Base-by-base conservation (phyloP, 176 grass and related monocot species). In the Triticum urartu region DNA sequence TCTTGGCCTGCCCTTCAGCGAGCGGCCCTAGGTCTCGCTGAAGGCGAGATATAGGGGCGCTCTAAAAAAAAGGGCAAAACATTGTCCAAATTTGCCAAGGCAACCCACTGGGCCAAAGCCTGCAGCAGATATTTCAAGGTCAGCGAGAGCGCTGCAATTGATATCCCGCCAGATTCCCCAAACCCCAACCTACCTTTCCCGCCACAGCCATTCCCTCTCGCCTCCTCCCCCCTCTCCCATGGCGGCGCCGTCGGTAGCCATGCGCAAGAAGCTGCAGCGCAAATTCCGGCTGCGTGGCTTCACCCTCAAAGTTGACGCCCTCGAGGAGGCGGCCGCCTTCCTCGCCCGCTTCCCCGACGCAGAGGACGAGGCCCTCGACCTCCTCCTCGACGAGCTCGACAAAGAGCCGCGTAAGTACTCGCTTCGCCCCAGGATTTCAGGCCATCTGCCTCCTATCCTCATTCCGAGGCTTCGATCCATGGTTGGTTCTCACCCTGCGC, bases 361-460 rank as follows among this genome's bases (percentile, higher is more conserved):
- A 64, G 95, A 97, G 87, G 92, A 97, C 30, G 95, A 93, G 30
- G 90, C 90, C 54, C 95, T 97, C 75, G 95, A 97, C 78, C 92
- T 94, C 78, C 88, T 89, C 87, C 82, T 95, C 80, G 90, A 92
- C 75, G 93, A 92, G 79, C 89, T 95, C 83, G 93, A 93, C 83
- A 95, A 92, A 75, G 76, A 85, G 91, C 58, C 86, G 91, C 92
- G 84, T 78, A 22, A 86, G 35, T 56, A 21, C n/a, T 12, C 40
- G 9, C 88, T 77, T 25, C 9, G 56, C 63, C 30, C 54, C 26
- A 45, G 8, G 78, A 2, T 22, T 47, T 12, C 30, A 9, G 6
- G 26, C 45, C n/a, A 30, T 75, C 12, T 5, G 34, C 64, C 5
- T 88, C 45, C 66, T 79, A 14, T 8, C 15, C 13, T 81, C 56